phyloP scores from a whole-genome alignment of 345 rosid species.

The Melastoma malabathricum region DNA sequence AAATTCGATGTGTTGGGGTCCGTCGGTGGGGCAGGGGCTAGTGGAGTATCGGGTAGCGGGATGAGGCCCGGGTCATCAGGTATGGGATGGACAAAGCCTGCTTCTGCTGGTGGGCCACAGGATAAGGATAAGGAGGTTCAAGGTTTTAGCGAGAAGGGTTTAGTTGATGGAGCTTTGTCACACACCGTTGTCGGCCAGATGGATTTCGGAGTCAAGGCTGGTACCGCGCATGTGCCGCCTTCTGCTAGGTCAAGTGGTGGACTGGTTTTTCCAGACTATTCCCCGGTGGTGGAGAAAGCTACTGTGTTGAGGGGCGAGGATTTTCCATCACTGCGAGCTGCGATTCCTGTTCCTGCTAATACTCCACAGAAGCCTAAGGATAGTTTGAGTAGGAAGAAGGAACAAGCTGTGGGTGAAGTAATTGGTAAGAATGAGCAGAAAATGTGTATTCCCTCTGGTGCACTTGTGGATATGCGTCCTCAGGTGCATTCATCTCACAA shows the following conservation, averaged over 20 bases:
- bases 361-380: conserved; percentile 69
- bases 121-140: conserved; percentile 37
- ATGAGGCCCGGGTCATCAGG: conserved; percentile 69
- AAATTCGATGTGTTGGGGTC: conserved; percentile 60
- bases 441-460: conserved; percentile 18
- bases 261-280: conserved; percentile 15
- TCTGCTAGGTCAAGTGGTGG: conserved; percentile 21
- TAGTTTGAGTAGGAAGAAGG: conserved; percentile 46
- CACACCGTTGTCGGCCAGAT: conserved; percentile 28
- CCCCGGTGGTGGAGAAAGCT: conserved; percentile 37
- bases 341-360: conserved; percentile 39
- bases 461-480: conserved; percentile 51
- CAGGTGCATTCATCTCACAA: conserved; percentile 33
- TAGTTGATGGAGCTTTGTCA: conserved; percentile 18
- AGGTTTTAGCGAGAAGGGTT: conserved; percentile 6
- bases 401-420: conserved; percentile 36
- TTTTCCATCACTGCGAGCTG: conserved; percentile 79
- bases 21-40: conserved; percentile 45
- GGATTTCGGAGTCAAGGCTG: conserved; percentile 16
- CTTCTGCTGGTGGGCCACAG: conserved; percentile 20
- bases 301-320: conserved; percentile 83
- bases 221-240: conserved; percentile 34
- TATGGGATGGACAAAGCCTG: conserved; percentile 89
- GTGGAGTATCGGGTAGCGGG: conserved; percentile 60
- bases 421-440: conserved; percentile 24